These are phyloP conservation scores for cucumber (Cucumis sativus) DNA, from an alignment of 306 rosid genomes.

Conservation along the genomic window DNA sequence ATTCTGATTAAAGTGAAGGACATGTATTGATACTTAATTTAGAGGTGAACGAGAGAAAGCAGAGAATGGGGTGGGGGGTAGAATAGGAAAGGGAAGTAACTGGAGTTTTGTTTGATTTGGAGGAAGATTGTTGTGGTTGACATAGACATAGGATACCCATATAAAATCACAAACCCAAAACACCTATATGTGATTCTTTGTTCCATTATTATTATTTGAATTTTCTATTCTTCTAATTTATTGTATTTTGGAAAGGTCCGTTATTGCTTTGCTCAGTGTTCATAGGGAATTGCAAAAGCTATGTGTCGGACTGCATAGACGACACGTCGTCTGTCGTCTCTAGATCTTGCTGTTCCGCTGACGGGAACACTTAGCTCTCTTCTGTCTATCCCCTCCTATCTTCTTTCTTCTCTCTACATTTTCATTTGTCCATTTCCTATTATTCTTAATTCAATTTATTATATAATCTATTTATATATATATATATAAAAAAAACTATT, in stretches of 20 bases:
- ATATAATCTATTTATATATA: no score
- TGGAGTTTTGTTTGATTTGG: neutral
- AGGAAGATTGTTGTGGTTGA: conserved; percentile 1
- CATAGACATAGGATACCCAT: neutral
- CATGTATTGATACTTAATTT: no score
- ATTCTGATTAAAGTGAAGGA: no score
- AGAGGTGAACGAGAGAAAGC: neutral
- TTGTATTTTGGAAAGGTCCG: neutral
- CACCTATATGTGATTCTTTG: neutral
- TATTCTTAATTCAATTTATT: no score
- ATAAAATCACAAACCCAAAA: neutral
- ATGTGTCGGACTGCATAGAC: neutral
- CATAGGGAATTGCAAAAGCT: neutral
- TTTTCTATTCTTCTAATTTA: neutral
- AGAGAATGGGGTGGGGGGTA: neutral
- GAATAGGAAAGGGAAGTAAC: neutral
- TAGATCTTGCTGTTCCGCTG: conserved; percentile 1
- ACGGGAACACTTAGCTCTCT: neutral
- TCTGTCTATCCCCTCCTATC: neutral
- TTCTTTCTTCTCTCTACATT: neutral
- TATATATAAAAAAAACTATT: no score
- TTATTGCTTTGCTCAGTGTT: neutral
- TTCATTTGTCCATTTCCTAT: no score
- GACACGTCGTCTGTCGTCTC: neutral
- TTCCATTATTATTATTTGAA: neutral